phyloP scores from a whole-genome alignment of 345 rosid species.

The Aegle marmelos region DNA sequence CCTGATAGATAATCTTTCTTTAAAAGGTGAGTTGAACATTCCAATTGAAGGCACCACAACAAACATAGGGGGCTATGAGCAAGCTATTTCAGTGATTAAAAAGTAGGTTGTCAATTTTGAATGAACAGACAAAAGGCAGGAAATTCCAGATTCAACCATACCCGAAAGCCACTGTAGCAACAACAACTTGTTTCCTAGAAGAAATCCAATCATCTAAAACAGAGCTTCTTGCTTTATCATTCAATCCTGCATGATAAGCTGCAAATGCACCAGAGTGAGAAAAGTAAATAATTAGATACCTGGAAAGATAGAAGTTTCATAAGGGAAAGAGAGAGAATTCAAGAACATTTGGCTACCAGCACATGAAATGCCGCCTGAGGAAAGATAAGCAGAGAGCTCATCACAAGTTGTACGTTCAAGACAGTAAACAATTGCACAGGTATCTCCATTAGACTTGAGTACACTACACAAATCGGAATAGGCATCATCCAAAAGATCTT shows the following conservation, averaged over 20 bases:
- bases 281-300: not conserved
- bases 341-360: conserved; percentile 51
- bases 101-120: not conserved
- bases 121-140: too few species aligned
- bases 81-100: not conserved
- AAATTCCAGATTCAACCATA: conserved; percentile 32
- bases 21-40: not conserved
- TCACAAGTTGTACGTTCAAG: conserved; percentile 95
- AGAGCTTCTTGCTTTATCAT: conserved; percentile 70
- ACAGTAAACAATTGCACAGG: conserved; percentile 91
- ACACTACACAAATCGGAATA: conserved; percentile 67
- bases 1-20: not conserved
- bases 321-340: not conserved
- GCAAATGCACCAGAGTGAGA: conserved; percentile 24
- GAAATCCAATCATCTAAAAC: conserved; percentile 90
- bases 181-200: conserved; percentile 89
- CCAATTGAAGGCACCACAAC: not conserved
- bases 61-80: not conserved
- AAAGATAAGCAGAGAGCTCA: conserved; percentile 71
- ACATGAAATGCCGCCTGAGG: conserved; percentile 70
- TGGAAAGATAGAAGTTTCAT: not conserved
- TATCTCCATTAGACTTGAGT: conserved; percentile 63
- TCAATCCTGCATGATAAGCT: conserved; percentile 97
- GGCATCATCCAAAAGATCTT: conserved; percentile 75
- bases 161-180: conserved; percentile 99